Conservation (phyloP, 2,329 filamentous ascomycete genomes). For the Rutstroemia sp. region DNA sequence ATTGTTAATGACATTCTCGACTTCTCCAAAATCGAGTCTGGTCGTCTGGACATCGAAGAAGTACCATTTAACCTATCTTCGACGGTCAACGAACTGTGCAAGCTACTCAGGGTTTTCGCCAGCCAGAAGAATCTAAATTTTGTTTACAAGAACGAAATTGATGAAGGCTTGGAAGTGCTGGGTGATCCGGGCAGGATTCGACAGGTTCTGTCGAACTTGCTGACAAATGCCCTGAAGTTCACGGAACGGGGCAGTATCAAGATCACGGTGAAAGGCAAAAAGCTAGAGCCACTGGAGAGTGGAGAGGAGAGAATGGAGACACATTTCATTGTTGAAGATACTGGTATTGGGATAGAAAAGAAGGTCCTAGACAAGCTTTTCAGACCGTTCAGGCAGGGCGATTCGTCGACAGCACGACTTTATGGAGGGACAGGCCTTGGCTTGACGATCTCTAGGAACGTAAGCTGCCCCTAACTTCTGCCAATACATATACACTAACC, state of each 20-base stretch:
- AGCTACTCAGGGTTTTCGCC: slow-evolving; percentile 69
- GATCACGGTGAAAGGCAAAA: slow-evolving; percentile 34
- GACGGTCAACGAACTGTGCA: slow-evolving; percentile 39
- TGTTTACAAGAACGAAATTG: slow-evolving; percentile 60
- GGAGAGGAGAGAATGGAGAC: slow-evolving; percentile 41
- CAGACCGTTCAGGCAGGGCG: slow-evolving; percentile 73
- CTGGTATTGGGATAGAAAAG: slow-evolving; percentile 63
- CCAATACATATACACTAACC: neutral
- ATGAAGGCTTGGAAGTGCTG: slow-evolving; percentile 55
- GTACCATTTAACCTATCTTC: slow-evolving; percentile 53
- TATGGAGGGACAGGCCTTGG: slow-evolving; percentile 74
- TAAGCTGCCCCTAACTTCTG: neutral
- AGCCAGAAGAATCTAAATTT: slow-evolving; percentile 19
- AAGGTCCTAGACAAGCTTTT: slow-evolving; percentile 69
- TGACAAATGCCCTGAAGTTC: slow-evolving; percentile 78
- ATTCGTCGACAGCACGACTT: slow-evolving; percentile 66
- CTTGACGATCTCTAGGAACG: slow-evolving; percentile 58
- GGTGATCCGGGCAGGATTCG: slow-evolving; percentile 67
- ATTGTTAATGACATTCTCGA: slow-evolving; percentile 69
- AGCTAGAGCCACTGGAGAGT: neutral
- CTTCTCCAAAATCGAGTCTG: slow-evolving; percentile 68
- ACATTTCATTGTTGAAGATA: slow-evolving; percentile 66
- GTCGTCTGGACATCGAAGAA: slow-evolving; percentile 62
- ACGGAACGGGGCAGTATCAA: slow-evolving; percentile 59
- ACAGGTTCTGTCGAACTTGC: slow-evolving; percentile 72